phyloP scores from a whole-genome alignment of 1,139 yeast genomes.

The Kluyveromyces sp. region DNA sequence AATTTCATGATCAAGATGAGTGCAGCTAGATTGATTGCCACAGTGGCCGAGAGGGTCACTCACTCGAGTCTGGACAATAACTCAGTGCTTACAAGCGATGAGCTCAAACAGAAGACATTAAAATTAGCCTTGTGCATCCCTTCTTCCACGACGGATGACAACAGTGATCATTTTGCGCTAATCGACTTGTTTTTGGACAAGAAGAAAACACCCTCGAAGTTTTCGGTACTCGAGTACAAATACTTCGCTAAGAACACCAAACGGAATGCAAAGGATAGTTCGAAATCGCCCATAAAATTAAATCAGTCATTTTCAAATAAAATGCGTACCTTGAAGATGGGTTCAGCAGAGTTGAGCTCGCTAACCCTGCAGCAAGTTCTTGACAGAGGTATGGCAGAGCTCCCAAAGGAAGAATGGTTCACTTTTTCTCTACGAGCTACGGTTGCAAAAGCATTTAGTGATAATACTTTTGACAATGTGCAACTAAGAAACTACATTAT shows the following conservation, averaged over 20 bases:
- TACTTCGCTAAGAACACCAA: constrained; percentile 38
- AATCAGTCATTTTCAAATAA: constrained; percentile 13
- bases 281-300: constrained; percentile 7
- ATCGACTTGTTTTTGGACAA: constrained; percentile 46
- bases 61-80: constrained; percentile 40
- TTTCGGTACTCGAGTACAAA: constrained; percentile 51
- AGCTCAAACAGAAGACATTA: constrained; percentile 39
- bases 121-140: constrained; percentile 53
- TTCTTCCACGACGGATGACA: constrained; percentile 34
- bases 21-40: constrained; percentile 57
- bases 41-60: constrained; percentile 51
- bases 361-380: constrained; percentile 56
- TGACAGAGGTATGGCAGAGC: constrained; percentile 48
- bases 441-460: constrained; percentile 66
- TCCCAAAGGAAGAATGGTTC: constrained; percentile 61
- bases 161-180: constrained; percentile 46
- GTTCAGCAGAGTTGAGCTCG: constrained; percentile 44
- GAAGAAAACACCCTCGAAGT: constrained; percentile 46
- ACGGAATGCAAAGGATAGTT: constrained; percentile 8
- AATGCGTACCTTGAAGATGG: constrained; percentile 35
- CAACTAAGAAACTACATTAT: constrained; percentile 53
- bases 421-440: constrained; percentile 58
- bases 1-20: constrained; percentile 54
- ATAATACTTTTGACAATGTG: constrained; percentile 48
- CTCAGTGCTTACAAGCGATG: constrained; percentile 35